Conservation (phyloP, 306 rosid genomes). For the Prunus mongolica region DNA sequence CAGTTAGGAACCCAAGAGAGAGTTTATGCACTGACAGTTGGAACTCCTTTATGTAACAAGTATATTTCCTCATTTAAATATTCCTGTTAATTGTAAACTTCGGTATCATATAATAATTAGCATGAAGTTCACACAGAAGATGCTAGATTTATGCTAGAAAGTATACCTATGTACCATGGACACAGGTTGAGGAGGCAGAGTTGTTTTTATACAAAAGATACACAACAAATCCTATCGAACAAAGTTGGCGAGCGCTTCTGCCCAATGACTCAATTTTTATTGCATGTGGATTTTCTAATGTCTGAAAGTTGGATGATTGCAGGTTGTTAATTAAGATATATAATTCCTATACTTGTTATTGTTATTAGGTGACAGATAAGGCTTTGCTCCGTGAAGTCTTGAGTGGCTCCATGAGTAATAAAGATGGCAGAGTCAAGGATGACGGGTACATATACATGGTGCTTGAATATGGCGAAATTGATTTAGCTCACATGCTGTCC, state of each 20-base stretch:
- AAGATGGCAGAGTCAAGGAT: constrained; percentile 87
- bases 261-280: not conserved
- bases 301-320: not conserved
- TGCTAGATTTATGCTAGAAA: not conserved
- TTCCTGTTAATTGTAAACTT: not conserved
- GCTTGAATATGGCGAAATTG: constrained; percentile 96
- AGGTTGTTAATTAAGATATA: not conserved
- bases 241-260: too few species aligned
- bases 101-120: not conserved
- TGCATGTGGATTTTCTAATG: not conserved
- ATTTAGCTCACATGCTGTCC: constrained; percentile 98
- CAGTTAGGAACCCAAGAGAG: not conserved
- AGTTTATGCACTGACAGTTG: not conserved
- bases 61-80: not conserved
- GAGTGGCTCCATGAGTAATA: constrained; percentile 66
- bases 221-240: not conserved
- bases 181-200: not conserved
- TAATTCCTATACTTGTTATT: not conserved
- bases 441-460: constrained; percentile 96
- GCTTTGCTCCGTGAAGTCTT: constrained; percentile 72
- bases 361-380: constrained; percentile 81
- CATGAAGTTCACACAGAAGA: not conserved
- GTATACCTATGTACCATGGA: not conserved
- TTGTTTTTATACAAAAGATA: not conserved
- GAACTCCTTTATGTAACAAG: not conserved